A percentile compares a stretch with the other conserved stretches of the same genome.
These are phyloP conservation scores for Cercospora sp. DNA, from an alignment of 2,329 filamentous ascomycete species.

Conservation along the genomic window DNA sequence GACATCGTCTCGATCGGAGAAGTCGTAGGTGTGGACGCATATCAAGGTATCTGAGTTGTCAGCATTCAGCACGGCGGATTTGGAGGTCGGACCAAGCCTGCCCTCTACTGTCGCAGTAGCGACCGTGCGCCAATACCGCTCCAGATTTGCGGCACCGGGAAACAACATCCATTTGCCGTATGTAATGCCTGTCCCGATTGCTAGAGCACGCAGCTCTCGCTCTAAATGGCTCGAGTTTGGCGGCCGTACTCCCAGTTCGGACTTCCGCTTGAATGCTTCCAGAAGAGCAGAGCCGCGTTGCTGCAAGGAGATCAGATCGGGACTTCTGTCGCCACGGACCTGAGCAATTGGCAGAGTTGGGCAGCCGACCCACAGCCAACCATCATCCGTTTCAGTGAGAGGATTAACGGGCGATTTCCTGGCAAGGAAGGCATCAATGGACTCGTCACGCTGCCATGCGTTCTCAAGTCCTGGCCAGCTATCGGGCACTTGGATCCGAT, in stretches of 20 bases:
- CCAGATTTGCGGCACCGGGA: constrained; percentile 55
- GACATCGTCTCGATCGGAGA: constrained; percentile 68
- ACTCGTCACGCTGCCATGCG: constrained; percentile 66
- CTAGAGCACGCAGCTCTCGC: constrained; percentile 61
- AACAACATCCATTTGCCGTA: constrained; percentile 83
- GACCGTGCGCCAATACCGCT: constrained; percentile 66
- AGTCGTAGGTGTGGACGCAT: constrained; percentile 78
- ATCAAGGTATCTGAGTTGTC: constrained; percentile 54
- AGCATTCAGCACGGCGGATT: constrained; percentile 63
- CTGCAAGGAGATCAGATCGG: constrained; percentile 53
- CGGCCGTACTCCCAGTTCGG: not conserved
- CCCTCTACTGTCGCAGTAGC: constrained; percentile 67
- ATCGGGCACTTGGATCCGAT: constrained; percentile 36
- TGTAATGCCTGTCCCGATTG: constrained; percentile 59
- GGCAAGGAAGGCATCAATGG: constrained; percentile 63
- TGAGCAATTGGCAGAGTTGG: constrained; percentile 48
- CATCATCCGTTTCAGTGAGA: constrained; percentile 46
- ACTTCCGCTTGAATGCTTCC: constrained; percentile 30
- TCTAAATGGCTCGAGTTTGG: constrained; percentile 42
- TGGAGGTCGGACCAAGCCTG: constrained; percentile 70
- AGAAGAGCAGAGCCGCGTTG: constrained; percentile 48
- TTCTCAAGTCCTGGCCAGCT: constrained; percentile 42
- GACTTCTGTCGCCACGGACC: constrained; percentile 44
- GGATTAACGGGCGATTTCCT: constrained; percentile 70
- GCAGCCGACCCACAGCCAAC: constrained; percentile 75